Evolutionary conservation across 805 yeast genomes (phyloP).

Genomic region (Candida ponderosae): DNA sequence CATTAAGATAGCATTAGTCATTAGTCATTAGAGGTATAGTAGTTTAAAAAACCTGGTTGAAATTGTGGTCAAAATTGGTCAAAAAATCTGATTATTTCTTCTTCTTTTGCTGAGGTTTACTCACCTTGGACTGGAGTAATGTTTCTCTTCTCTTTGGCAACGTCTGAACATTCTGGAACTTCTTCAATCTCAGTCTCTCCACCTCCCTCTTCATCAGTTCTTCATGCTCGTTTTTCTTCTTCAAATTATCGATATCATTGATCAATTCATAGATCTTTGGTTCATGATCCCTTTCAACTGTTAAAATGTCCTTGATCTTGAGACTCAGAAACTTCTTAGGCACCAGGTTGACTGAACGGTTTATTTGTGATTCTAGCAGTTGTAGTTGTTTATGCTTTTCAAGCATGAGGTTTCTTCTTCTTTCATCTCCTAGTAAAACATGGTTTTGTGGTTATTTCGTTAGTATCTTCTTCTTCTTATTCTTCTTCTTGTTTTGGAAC

Average conservation of each 20-base stretch:
- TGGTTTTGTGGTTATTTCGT: not conserved
- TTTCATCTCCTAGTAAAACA: conserved; percentile 10
- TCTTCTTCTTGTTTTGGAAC: too few relatives aligned
- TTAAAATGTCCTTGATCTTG: conserved; percentile 15
- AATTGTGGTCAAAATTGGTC: too few relatives aligned
- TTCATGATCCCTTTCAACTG: conserved; percentile 20
- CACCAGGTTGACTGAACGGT: conserved; percentile 11
- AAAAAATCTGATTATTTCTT: too few relatives aligned
- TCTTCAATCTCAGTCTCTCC: conserved; percentile 8
- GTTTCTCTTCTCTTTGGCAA: conserved; percentile 12
- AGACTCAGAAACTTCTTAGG: conserved; percentile 18
- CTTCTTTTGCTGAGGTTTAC: too few relatives aligned
- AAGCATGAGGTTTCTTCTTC: conserved; percentile 7
- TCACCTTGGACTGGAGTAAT: not conserved
- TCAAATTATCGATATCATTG: conserved; percentile 10
- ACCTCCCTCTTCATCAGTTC: conserved; percentile 5
- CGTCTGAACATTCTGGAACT: conserved; percentile 5
- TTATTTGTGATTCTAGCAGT: conserved; percentile 15
- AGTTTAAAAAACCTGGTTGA: too few relatives aligned
- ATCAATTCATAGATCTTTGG: conserved; percentile 16
- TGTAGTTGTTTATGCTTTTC: conserved; percentile 10
- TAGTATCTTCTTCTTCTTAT: too few relatives aligned
- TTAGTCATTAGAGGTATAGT: too few relatives aligned
- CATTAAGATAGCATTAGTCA: too few relatives aligned
- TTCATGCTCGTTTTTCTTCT: conserved; percentile 2